Conservation (phyloP, 495 filamentous ascomycete genomes). For the Entonaema liquescens region DNA sequence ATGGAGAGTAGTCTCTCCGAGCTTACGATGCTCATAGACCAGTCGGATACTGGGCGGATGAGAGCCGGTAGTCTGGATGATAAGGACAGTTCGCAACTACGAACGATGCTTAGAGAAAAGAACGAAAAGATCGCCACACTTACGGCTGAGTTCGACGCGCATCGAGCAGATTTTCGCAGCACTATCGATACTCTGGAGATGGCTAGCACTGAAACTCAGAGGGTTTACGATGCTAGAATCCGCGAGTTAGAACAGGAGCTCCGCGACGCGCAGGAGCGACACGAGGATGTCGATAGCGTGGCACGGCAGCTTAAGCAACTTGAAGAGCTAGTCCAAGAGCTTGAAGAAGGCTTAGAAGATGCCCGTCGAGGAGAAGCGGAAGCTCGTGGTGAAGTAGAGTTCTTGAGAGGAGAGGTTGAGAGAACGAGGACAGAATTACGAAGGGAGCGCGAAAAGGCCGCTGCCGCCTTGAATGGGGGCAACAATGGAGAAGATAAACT, state of each 20-base stretch:
- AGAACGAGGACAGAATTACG: conserved; percentile 88
- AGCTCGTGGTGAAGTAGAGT: conserved; percentile 94
- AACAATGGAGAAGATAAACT: conserved; percentile 57
- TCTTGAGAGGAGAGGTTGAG: conserved; percentile 94
- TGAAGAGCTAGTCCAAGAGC: conserved; percentile 93
- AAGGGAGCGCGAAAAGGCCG: conserved; percentile 88
- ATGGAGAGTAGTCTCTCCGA: conserved; percentile 84
- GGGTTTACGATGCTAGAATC: conserved; percentile 94
- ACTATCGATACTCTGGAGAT: conserved; percentile 97
- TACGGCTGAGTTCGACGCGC: conserved; percentile 92
- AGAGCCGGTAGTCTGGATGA: conserved; percentile 72
- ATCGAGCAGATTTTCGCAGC: conserved; percentile 94
- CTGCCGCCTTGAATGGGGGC: conserved; percentile 64
- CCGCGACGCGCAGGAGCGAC: conserved; percentile 79
- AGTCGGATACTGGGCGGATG: conserved; percentile 52
- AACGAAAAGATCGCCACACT: conserved; percentile 94
- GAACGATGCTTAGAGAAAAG: conserved; percentile 86
- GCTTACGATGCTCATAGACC: conserved; percentile 73
- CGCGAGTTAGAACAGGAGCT: conserved; percentile 89
- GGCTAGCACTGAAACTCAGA: conserved; percentile 94
- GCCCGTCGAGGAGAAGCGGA: conserved; percentile 96
- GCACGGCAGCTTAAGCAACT: conserved; percentile 91
- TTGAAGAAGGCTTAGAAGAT: conserved; percentile 97
- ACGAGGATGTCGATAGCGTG: conserved; percentile 89
- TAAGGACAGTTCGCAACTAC: conserved; percentile 78